These are phyloP conservation scores for Fusarium devonianum DNA, from an alignment of 2,329 filamentous ascomycete genomes.

Conservation along the genomic window DNA sequence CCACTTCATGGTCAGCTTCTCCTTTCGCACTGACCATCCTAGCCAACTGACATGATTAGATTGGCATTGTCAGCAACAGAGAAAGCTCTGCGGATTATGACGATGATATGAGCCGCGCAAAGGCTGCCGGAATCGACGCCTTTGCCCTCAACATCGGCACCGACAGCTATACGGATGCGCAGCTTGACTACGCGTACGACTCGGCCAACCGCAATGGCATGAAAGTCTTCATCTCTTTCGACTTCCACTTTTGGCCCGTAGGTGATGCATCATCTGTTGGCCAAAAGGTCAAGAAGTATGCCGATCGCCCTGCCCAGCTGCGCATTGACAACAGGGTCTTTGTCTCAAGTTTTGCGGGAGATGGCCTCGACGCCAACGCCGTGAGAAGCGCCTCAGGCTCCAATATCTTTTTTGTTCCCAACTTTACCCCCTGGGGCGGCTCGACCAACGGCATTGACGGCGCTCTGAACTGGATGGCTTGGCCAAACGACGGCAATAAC, in stretches of 20 bases:
- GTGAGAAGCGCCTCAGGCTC: slow-evolving; percentile 53
- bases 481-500: slow-evolving; percentile 55
- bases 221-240: slow-evolving; percentile 65
- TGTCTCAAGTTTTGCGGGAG: slow-evolving; percentile 61
- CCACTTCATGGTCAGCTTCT: slow-evolving; percentile 23
- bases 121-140: slow-evolving; percentile 54
- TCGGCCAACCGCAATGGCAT: slow-evolving; percentile 56
- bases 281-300: slow-evolving; percentile 55
- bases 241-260: slow-evolving; percentile 58
- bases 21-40: accelerated
- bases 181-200: slow-evolving; percentile 58
- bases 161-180: slow-evolving; percentile 53
- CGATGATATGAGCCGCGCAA: slow-evolving; percentile 55
- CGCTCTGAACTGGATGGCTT: slow-evolving; percentile 56
- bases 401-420: slow-evolving; percentile 58
- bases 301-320: slow-evolving; percentile 54
- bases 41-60: slow-evolving; percentile 40
- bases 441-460: slow-evolving; percentile 53
- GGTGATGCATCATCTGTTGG: slow-evolving; percentile 51
- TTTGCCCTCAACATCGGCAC: slow-evolving; percentile 60
- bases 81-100: slow-evolving; percentile 54
- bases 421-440: slow-evolving; percentile 54
- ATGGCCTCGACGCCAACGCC: slow-evolving; percentile 53
- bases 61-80: slow-evolving; percentile 55
- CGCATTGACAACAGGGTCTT: slow-evolving; percentile 58